Evolutionary conservation across 1,284 basidiomycete species (phyloP), one percentile per base, ranked within the genome.

Genomic region (Rhodotorula sp.): DNA sequence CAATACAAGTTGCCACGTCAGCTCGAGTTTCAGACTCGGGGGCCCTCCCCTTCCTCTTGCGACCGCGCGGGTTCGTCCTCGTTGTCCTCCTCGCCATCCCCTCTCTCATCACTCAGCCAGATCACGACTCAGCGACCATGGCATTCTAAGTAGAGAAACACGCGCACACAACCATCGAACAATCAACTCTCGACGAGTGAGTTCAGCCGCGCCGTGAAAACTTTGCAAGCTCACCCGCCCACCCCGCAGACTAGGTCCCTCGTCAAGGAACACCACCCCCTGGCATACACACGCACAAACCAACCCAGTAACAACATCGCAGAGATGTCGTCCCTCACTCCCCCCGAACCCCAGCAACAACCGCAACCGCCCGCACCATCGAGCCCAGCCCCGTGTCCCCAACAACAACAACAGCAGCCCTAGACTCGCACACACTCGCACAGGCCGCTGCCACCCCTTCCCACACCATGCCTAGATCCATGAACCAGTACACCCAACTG

Each of bases 401-500:
- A 48, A 46, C 48, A 46, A 36, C 34, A 52, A 44, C 39, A 52
- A 30, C 36, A 52, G 5, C 30, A 34, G 20, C 66, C 57, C 30
- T 59, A 59, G 57, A 54, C 49, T 27, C 34, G 30, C 32, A 24
- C 53, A 27, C 32, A 48, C 9, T 5, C 57, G 29, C 30, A 32
- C 58, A 36, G 30, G 46, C 61, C 20, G 53, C 53, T 22, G 24
- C 53, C 29, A 36, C 51, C 44, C 39, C 30, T 39, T 30, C 51
- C 44, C 9, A 3, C 56, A 48, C 44, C 44, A 62, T 51, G 47
- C 32, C 39, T 49, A 47, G 30, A 48, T 27, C 65, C 49, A 65
- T 68, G 66, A 71, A 59, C 63, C 59, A 55, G 48, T 57, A 65
- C 56, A 59, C 57, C 63, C 4, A 58, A 24, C 32, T 65, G 39